Percentiles rank a stretch among this genome's conserved stretches.
phyloP scores from a whole-genome alignment of 805 yeast species.

The Kodamaea kakaduensis region DNA sequence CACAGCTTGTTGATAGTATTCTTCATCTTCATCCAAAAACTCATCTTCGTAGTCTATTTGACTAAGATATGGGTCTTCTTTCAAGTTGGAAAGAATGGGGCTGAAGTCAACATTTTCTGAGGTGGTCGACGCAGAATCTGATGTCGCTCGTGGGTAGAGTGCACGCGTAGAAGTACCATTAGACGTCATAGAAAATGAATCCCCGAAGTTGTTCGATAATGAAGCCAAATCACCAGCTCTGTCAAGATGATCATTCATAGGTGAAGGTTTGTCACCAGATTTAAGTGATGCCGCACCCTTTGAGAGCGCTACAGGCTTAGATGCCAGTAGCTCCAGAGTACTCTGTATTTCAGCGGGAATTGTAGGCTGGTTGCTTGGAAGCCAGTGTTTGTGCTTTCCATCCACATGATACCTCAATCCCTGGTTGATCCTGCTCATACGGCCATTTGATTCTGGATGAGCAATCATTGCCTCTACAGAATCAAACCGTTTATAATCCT shows the following conservation, averaged over 20 bases:
- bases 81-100: conserved; percentile 7
- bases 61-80: conserved; percentile 9
- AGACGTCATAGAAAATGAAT: conserved; percentile 27
- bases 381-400: conserved; percentile 84
- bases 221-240: too few relatives aligned
- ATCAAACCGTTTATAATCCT: conserved; percentile 76
- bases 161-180: conserved; percentile 32
- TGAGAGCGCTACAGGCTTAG: conserved; percentile 5
- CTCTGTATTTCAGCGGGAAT: conserved; percentile 17
- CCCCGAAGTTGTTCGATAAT: too few relatives aligned
- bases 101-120: conserved; percentile 5
- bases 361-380: conserved; percentile 23
- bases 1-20: conserved; percentile 29
- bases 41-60: conserved; percentile 29
- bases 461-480: conserved; percentile 67
- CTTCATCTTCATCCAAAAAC: conserved; percentile 37
- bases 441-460: conserved; percentile 61
- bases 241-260: too few relatives aligned
- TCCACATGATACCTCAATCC: conserved; percentile 79
- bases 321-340: conserved; percentile 23
- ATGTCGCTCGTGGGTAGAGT: conserved; percentile 23
- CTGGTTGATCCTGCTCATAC: conserved; percentile 67
- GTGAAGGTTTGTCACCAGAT: too few relatives aligned
- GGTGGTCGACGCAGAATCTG: conserved; percentile 17
- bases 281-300: too few relatives aligned